phyloP scores from a whole-genome alignment of 352 stramenopile genomes.

The Globisporangium nodosum region DNA sequence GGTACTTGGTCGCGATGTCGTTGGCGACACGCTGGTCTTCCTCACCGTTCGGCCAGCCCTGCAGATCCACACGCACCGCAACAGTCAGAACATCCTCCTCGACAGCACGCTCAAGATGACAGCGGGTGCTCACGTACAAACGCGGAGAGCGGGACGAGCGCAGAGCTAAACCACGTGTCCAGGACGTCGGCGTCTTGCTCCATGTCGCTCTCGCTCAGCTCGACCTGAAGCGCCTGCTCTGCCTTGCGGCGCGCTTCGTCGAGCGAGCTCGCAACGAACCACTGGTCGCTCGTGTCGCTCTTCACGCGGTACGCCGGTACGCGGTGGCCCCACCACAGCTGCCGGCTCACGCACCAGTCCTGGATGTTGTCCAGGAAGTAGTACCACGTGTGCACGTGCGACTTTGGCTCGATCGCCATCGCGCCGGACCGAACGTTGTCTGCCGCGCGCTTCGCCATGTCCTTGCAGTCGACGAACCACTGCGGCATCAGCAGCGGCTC shows the following conservation, averaged over 20 bases:
- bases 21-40: conserved; percentile 23
- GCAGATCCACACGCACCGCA: conserved; percentile 23
- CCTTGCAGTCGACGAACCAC: conserved; percentile 93
- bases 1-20: conserved; percentile 40
- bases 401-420: conserved; percentile 93
- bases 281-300: conserved; percentile 52
- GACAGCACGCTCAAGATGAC: background rate
- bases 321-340: conserved; percentile 99
- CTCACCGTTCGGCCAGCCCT: conserved; percentile 93
- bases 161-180: conserved; percentile 99
- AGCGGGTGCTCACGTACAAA: conserved; percentile 29
- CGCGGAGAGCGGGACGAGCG: conserved; percentile 91
- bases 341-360: conserved; percentile 98
- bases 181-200: conserved; percentile 98
- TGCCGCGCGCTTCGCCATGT: conserved; percentile 92
- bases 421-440: conserved; percentile 93
- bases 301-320: conserved; percentile 96
- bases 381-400: conserved; percentile 94
- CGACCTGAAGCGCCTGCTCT: conserved; percentile 67
- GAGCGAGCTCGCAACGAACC: conserved; percentile 93
- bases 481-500: conserved; percentile 99
- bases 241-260: conserved; percentile 90
- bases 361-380: conserved; percentile 98
- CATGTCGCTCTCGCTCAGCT: conserved; percentile 75
- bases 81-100: background rate